Evolutionary conservation across 768 basidiomycete genomes (phyloP), one percentile per base, ranked within the genome.

Genomic region (Pisolithus tinctorius): DNA sequence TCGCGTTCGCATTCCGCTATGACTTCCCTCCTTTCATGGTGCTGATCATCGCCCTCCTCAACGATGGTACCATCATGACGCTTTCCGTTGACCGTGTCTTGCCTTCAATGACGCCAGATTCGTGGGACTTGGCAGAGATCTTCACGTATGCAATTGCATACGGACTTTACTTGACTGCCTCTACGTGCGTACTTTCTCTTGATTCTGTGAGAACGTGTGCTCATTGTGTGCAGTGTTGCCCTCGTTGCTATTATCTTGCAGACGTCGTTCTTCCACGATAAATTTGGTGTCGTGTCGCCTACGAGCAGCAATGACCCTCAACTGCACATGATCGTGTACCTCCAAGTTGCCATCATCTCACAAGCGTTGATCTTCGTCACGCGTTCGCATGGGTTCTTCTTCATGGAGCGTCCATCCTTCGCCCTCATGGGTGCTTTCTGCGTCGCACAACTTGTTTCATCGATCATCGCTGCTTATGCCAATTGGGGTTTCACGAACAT

Each of bases 1-100:
- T 98, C 67, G 89, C 91, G 41, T 97, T 97, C 69, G 86, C 85
- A 34, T 98, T 93, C 84, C 82, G 86, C 77, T 93, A 95, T 72
- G 88, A 96, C 71, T 98, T 98, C 92, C 95, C 95, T 58, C 93
- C 95, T 11, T 98, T 98, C 83, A 98, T 97, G 95, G 84, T 98
- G 60, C 87, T 98, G 69, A 91, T 97, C 70, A 93, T 98, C 58
- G 95, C 95, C 52, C 79, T 97, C 36, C 75, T 96, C 60, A 98
- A 98, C 70, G 95, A 98, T 66, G 95, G 95, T 66, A 97, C 95
- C 56, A 97, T 98, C 79, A 96, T 98, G 93, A 98, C 95, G 6
- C 79, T 97, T 52, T 91, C 88, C 5, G 86, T 95, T 40, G 95
- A 98, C 70, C 90, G 95, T 65, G 95, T 97, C 50, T 71, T 98